A percentile compares a stretch with the other conserved stretches of the same genome.
Evolutionary conservation across 768 basidiomycete species (phyloP).

Genomic region (Boletus rubropictus): DNA sequence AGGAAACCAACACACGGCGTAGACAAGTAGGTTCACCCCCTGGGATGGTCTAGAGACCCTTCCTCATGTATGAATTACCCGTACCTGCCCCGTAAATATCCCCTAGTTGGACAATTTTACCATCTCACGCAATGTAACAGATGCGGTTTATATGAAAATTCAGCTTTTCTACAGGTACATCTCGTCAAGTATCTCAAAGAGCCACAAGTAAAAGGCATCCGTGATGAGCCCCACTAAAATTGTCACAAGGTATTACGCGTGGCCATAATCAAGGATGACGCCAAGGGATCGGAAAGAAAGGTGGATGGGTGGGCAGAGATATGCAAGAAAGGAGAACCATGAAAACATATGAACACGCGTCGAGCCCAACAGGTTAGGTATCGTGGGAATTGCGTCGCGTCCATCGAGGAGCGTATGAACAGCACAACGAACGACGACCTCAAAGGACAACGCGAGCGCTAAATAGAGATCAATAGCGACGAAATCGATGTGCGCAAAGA

Average conservation of each 20-base stretch:
- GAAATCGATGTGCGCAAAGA: conserved; percentile 16
- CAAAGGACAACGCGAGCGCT: conserved; percentile 13
- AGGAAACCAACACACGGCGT: no score
- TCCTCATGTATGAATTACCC: no score
- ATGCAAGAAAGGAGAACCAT: conserved; percentile 21
- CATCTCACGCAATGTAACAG: no score
- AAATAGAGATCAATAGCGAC: conserved; percentile 15
- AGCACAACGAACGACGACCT: conserved; percentile 13
- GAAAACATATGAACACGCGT: conserved; percentile 7
- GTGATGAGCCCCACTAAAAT: conserved; percentile 5
- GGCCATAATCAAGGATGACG: conserved; percentile 1
- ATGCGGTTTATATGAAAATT: conserved; percentile 7
- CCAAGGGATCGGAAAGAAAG: background rate
- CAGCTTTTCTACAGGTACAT: conserved; percentile 22
- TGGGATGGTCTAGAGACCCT: no score
- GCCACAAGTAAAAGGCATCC: conserved; percentile 12
- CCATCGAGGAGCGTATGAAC: conserved; percentile 7
- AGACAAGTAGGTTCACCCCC: no score
- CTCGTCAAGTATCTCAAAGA: conserved; percentile 17
- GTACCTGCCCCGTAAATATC: no score
- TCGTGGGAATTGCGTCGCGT: conserved; percentile 8
- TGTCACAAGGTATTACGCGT: conserved; percentile 6
- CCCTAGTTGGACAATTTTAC: no score
- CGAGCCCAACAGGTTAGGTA: conserved; percentile 12
- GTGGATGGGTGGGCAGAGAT: conserved; percentile 4